Base-by-base conservation (phyloP, 495 filamentous ascomycete species). In the Apiosordaria backusii region DNA sequence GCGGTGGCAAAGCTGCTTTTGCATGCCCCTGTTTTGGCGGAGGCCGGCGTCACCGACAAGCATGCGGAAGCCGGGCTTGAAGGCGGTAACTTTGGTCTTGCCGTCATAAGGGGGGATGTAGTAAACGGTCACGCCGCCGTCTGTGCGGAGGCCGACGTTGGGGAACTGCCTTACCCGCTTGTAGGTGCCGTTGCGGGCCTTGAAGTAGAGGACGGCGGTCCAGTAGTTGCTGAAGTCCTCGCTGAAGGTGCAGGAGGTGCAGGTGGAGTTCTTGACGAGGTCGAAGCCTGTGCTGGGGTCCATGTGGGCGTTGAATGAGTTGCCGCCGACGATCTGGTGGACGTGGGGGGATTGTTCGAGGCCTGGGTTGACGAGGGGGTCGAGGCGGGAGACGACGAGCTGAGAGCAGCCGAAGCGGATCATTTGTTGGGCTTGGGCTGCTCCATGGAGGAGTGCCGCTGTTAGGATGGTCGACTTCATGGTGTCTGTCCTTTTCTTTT, bases 151-250 rank as follows among this genome's bases (percentile, higher is more conserved):
- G 7, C 78, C 80, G 18, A 72, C 68, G 65, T 81, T 83, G 52
- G 74, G 74, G 65, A 77, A 73, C 67, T 81, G 79, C 4, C 76
- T 78, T 35, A 82, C 80, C 50, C 79, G 74, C 68, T 77, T 78
- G 67, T 75, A 79, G 55, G 75, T 78, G 10, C 79, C 79, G 65
- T 82, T 82, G 40, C 72, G 74, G 6, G 80, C 79, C 9, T 69
- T 68, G 74, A 80, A 82, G 73, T 80, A 82, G 29, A 81, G 64
- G 64, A 75, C 76, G 2, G 76, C 74, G 26, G 76, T 81, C 80
- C 80, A 82, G 73, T 82, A 82, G 72, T 82, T 82, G 65, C 73
- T 76, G 61, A 79, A 79, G 60, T 79, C 77, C 64, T 79, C 77
- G 52, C 69, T 70, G 62, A 77, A 79, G 62, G 76, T 78, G 69